Evolutionary conservation across 768 basidiomycete species (phyloP), one percentile per base, ranked within the genome.

Genomic region (Suillus weaverae): DNA sequence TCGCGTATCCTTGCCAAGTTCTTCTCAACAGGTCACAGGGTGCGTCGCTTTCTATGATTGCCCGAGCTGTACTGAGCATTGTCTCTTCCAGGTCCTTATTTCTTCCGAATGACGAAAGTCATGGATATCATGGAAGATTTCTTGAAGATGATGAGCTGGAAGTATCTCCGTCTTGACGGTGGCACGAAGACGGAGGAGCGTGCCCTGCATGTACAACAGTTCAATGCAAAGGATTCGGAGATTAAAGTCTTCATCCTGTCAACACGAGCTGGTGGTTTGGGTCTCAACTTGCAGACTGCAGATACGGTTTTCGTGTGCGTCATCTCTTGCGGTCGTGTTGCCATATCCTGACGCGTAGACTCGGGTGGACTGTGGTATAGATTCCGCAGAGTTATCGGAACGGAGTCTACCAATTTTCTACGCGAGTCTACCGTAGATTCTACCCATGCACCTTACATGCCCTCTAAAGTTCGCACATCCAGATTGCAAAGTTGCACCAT

Each of bases 61-160:
- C 44, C 5, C 5, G 43, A 8, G 30, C 54, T 22, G 4, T 69
- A 41, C 13, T 66, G 9, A 61, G 62, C 61, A 48, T 62, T 63
- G 51, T 63, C 16, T 60, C 54, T 33, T 63, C 0, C 68, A 95
- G 92, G 94, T 97, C 54, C 87, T 99, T 63, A 98, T 99, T 70
- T 99, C 87, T 99, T 99, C 89, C 97, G 99, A 79, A 98, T 99
- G 97, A 98, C 96, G 18, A 93, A 95, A 73, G 94, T 98, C 70
- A 97, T 99, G 96, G 94, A 97, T 67, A 95, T 97, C 74, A 94
- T 97, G 88, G 94, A 94, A 71, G 96, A 98, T 71, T 98, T 95
- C 72, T 79, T 97, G 72, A 92, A 91, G 74, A 89, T 89, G 84
- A 87, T 89, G 86, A 85, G 85, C 5, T 94, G 86, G 85, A 90